Evolutionary conservation across 208 protist genomes (phyloP).

Genomic region (Balamuthia mandrillaris): DNA sequence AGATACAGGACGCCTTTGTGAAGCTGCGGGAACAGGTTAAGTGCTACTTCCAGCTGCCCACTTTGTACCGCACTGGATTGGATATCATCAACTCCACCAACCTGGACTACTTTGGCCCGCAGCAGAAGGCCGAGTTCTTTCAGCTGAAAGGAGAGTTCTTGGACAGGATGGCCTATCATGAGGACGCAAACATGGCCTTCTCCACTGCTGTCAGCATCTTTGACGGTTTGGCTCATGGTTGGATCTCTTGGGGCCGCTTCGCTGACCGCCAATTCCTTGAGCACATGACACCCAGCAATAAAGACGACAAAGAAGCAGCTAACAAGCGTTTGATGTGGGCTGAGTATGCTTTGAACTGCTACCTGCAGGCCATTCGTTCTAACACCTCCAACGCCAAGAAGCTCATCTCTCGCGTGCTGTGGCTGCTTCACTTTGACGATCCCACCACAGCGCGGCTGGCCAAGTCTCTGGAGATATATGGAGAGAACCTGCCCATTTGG

Average conservation of each 20-base stretch:
- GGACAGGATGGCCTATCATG: not conserved
- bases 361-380: conserved; percentile 52
- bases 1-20: conserved; percentile 66
- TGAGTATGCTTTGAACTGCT: conserved; percentile 50
- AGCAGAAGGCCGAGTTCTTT: conserved; percentile 69
- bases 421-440: too few species aligned
- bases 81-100: conserved; percentile 68
- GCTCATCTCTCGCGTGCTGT: too few species aligned
- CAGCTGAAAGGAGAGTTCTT: conserved; percentile 66
- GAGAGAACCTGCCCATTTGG: not conserved
- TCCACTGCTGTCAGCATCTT: conserved; percentile 40
- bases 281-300: too few species aligned
- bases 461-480: not conserved
- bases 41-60: conserved; percentile 62
- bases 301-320: too few species aligned
- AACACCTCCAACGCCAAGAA: too few species aligned
- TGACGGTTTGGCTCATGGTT: conserved; percentile 46
- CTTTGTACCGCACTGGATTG: conserved; percentile 48
- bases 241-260: too few species aligned
- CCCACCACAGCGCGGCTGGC: not conserved
- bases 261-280: too few species aligned
- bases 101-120: conserved; percentile 48
- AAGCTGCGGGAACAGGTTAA: conserved; percentile 71
- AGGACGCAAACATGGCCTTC: conserved; percentile 64
- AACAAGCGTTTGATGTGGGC: too few species aligned